Evolutionary conservation across 305 asterid genomes (phyloP).

Genomic region (Ilex paraguariensis): DNA sequence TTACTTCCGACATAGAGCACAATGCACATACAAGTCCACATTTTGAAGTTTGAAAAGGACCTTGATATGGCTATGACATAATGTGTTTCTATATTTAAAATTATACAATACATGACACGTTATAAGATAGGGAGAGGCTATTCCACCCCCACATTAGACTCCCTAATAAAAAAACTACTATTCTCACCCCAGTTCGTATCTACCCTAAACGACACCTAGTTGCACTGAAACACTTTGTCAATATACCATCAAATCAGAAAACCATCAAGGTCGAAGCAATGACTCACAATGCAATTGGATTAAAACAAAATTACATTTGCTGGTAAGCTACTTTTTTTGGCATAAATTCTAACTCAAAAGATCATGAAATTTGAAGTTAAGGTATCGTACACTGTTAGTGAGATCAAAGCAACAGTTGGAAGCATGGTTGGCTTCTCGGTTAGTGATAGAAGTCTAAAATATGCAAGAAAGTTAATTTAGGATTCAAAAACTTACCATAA

Average conservation of each 20-base stretch:
- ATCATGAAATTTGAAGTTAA: constrained; percentile 13
- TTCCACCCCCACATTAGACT: too few species aligned
- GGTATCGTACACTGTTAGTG: constrained; percentile 12
- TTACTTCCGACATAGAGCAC: too few species aligned
- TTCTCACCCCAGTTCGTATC: too few species aligned
- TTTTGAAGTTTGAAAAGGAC: too few species aligned
- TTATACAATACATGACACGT: too few species aligned
- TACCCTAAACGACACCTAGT: constrained; percentile 1
- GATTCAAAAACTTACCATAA: constrained; percentile 4
- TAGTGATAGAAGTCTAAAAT: constrained; percentile 4
- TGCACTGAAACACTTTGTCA: constrained; percentile 12
- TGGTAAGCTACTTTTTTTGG: constrained; percentile 16
- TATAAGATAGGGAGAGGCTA: too few species aligned
- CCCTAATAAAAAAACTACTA: too few species aligned
- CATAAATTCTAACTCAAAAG: constrained; percentile 11
- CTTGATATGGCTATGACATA: too few species aligned
- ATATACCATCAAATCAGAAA: constrained; percentile 5
- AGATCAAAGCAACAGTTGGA: constrained; percentile 18
- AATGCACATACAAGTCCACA: too few species aligned
- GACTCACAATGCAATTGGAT: not conserved
- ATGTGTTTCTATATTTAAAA: too few species aligned
- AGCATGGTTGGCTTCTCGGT: constrained; percentile 18
- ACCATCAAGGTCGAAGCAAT: constrained; percentile 9
- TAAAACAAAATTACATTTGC: constrained; percentile 8
- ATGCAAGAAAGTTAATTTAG: constrained; percentile 9